These are phyloP conservation scores for Fonsecaea erecta DNA, from an alignment of 2,329 filamentous ascomycete species.

Conservation along the genomic window DNA sequence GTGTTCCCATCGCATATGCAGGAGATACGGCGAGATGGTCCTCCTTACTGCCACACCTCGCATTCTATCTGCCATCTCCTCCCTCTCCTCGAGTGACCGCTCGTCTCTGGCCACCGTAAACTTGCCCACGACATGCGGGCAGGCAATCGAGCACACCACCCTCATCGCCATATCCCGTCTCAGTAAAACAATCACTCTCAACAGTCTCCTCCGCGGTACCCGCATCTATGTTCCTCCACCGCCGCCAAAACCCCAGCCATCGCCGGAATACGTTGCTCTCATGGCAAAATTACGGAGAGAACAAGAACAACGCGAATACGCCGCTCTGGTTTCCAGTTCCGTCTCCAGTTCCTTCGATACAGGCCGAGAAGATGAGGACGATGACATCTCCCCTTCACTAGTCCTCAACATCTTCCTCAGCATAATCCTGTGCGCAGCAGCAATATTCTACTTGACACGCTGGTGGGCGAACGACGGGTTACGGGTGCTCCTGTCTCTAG, in stretches of 20 bases:
- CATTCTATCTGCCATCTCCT: slow-evolving; percentile 47
- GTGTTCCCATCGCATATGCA: background rate
- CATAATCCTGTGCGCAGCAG: slow-evolving; percentile 68
- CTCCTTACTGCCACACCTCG: slow-evolving; percentile 47
- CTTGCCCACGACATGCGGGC: slow-evolving; percentile 37
- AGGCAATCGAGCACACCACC: slow-evolving; percentile 50
- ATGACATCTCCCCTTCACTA: slow-evolving; percentile 56
- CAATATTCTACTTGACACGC: slow-evolving; percentile 49
- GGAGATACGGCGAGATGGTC: slow-evolving; percentile 44
- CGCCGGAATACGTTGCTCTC: slow-evolving; percentile 79
- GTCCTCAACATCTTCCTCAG: slow-evolving; percentile 90
- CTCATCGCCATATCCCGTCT: slow-evolving; percentile 43
- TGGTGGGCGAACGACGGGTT: slow-evolving; percentile 38
- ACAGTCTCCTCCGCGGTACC: slow-evolving; percentile 72
- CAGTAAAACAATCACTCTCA: slow-evolving; percentile 57
- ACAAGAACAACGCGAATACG: slow-evolving; percentile 81
- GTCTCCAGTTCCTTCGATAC: slow-evolving; percentile 46
- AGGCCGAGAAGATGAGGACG: slow-evolving; percentile 38
- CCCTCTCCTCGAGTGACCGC: slow-evolving; percentile 44
- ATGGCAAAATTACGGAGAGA: slow-evolving; percentile 84
- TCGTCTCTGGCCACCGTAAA: slow-evolving; percentile 24
- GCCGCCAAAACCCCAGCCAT: slow-evolving; percentile 76
- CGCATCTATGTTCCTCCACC: slow-evolving; percentile 78
- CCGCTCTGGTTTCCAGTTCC: slow-evolving; percentile 65
- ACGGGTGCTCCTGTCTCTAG: slow-evolving; percentile 48